Percentiles rank a stretch among this genome's conserved stretches.
These are phyloP conservation scores for Acanthamoeba rhysodes DNA, from an alignment of 208 protist genomes.

Conservation along the genomic window DNA sequence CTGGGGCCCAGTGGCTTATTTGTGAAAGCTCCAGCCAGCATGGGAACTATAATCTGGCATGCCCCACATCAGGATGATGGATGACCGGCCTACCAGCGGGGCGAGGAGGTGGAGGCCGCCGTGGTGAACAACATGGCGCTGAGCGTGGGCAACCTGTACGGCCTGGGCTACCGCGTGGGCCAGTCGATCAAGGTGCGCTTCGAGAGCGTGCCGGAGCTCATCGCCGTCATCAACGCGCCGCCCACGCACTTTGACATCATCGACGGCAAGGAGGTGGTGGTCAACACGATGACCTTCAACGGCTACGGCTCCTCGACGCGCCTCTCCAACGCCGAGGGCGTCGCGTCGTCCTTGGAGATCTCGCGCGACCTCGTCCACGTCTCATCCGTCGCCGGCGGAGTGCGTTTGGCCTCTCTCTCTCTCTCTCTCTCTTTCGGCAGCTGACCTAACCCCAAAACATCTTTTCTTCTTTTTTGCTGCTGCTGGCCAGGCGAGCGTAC, in stretches of 20 bases:
- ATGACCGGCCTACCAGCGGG: neutral
- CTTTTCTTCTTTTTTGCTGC: too few species aligned
- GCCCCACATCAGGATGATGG: too few species aligned
- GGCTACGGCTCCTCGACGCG: neutral
- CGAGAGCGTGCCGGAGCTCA: neutral
- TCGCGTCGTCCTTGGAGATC: neutral
- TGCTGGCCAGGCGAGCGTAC: too few species aligned
- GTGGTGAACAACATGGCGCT: constrained; percentile 28
- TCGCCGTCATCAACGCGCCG: neutral
- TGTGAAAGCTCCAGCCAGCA: too few species aligned
- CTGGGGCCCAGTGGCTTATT: too few species aligned
- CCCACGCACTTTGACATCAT: neutral
- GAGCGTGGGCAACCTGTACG: constrained; percentile 13
- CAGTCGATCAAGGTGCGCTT: neutral
- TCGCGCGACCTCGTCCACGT: neutral
- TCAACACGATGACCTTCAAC: neutral
- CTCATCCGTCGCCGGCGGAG: too few species aligned
- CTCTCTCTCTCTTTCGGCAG: too few species aligned
- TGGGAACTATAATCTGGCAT: too few species aligned
- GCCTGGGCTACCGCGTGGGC: constrained; percentile 27
- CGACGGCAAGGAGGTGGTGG: neutral
- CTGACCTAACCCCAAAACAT: too few species aligned
- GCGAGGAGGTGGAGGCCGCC: neutral
- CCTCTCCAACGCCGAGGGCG: neutral
- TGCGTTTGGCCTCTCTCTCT: too few species aligned